Evolutionary conservation across 352 stramenopile genomes (phyloP).

Genomic region (Pythium grandisporangium): DNA sequence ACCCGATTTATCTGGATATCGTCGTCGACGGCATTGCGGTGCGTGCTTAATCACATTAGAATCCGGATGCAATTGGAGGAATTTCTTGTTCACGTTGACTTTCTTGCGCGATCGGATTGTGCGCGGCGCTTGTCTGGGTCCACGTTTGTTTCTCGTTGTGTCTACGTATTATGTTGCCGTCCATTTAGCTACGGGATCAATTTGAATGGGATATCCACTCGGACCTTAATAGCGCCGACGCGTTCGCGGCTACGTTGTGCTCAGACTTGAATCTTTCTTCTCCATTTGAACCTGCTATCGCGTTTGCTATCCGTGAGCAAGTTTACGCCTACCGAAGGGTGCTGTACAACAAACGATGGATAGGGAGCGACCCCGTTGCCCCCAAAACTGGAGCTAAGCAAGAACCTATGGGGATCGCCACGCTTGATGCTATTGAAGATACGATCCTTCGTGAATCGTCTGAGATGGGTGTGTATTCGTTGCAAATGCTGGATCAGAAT

Average conservation of each 20-base stretch:
- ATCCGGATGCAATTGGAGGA: too few species aligned
- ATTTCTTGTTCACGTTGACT: too few species aligned
- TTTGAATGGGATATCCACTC: conserved; percentile 75
- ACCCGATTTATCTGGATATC: conserved; percentile 66
- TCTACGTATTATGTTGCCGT: too few species aligned
- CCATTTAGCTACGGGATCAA: conserved; percentile 61
- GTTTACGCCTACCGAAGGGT: conserved; percentile 50
- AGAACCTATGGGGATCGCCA: conserved; percentile 24
- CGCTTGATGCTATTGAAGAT: conserved; percentile 27
- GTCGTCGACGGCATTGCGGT: conserved; percentile 58
- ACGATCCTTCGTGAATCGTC: conserved; percentile 37
- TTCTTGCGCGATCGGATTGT: too few species aligned
- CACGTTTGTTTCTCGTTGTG: too few species aligned
- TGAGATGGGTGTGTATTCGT: conserved; percentile 19
- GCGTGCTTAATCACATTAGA: too few species aligned
- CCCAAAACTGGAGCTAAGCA: conserved; percentile 1
- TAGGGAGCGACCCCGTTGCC: conserved; percentile 30
- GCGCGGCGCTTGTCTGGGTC: too few species aligned
- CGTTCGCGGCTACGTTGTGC: conserved; percentile 46
- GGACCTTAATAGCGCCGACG: conserved; percentile 29
- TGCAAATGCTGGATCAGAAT: too few species aligned
- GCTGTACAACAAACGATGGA: conserved; percentile 39
- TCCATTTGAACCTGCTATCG: conserved; percentile 47
- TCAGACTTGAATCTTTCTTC: conserved; percentile 44
- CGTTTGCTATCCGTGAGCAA: conserved; percentile 71